phyloP scores from a whole-genome alignment of 192 early-diverging fungal species.

The Coemansia sp. region DNA sequence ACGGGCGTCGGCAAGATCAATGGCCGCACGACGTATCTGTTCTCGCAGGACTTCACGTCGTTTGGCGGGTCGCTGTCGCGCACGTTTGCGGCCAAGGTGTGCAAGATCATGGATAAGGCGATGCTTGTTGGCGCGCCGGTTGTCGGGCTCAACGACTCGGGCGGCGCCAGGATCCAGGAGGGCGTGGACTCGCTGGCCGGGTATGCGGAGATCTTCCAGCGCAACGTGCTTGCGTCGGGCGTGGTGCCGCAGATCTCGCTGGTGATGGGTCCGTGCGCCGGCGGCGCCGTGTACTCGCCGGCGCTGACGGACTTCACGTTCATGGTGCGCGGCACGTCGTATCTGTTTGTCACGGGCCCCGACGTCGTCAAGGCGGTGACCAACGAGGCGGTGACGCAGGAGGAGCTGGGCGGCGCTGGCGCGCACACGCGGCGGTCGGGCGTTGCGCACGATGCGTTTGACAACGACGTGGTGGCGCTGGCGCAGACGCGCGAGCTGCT shows the following conservation, averaged over 20 bases:
- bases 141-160: conserved; percentile 95
- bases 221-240: conserved; percentile 90
- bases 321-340: conserved; percentile 95
- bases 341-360: conserved; percentile 96
- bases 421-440: conserved; percentile 90
- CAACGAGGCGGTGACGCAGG: conserved; percentile 92
- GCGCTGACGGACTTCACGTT: conserved; percentile 96
- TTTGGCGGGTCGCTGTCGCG: conserved; percentile 89
- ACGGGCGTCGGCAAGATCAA: conserved; percentile 95
- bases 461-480: conserved; percentile 92
- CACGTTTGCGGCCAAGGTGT: conserved; percentile 88
- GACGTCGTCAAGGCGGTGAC: conserved; percentile 96
- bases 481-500: conserved; percentile 77
- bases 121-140: conserved; percentile 91
- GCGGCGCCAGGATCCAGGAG: conserved; percentile 97
- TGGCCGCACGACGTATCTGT: conserved; percentile 86
- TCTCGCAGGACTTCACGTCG: conserved; percentile 92
- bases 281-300: conserved; percentile 96
- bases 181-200: conserved; percentile 95
- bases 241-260: conserved; percentile 95
- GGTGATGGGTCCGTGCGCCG: conserved; percentile 98
- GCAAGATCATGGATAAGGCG: conserved; percentile 94
- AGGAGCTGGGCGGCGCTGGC: conserved; percentile 90
- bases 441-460: conserved; percentile 90
- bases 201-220: conserved; percentile 95